Conservation (phyloP, 305 asterid genomes). For the Plantago coronopus region DNA sequence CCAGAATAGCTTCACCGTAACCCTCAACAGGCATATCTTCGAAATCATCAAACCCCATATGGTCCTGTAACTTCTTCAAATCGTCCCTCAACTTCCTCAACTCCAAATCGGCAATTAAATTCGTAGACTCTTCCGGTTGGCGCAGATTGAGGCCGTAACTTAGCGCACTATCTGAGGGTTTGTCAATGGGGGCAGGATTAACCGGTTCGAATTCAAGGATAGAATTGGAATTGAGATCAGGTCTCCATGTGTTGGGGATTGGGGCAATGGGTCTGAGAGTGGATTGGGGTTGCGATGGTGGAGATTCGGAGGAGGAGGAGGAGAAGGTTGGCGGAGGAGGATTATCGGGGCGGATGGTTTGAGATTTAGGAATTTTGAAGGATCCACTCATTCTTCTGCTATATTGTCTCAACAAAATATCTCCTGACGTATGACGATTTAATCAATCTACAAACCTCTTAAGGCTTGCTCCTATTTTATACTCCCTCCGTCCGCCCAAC, state of each 20-base stretch:
- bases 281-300: not conserved
- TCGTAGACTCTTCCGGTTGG: constrained; percentile 15
- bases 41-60: constrained; percentile 45
- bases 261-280: constrained; percentile 48
- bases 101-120: constrained; percentile 33
- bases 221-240: constrained; percentile 38
- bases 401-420: too few relatives aligned
- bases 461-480: too few relatives aligned
- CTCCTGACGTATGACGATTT: too few relatives aligned
- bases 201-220: constrained; percentile 61
- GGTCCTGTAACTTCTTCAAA: constrained; percentile 55
- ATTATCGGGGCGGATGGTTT: too few relatives aligned
- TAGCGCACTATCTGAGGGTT: constrained; percentile 35
- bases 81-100: constrained; percentile 58
- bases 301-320: too few relatives aligned
- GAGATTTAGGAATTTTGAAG: too few relatives aligned
- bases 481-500: too few relatives aligned
- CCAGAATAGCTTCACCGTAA: constrained; percentile 51
- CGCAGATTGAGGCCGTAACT: constrained; percentile 65
- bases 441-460: too few relatives aligned
- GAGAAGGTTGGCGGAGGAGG: too few relatives aligned
- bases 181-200: constrained; percentile 22
- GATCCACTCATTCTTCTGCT: too few relatives aligned
- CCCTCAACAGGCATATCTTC: constrained; percentile 69
- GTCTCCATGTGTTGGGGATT: constrained; percentile 56